phyloP scores from a whole-genome alignment of 768 basidiomycete species.

The Suillus fuscotomentosus region DNA sequence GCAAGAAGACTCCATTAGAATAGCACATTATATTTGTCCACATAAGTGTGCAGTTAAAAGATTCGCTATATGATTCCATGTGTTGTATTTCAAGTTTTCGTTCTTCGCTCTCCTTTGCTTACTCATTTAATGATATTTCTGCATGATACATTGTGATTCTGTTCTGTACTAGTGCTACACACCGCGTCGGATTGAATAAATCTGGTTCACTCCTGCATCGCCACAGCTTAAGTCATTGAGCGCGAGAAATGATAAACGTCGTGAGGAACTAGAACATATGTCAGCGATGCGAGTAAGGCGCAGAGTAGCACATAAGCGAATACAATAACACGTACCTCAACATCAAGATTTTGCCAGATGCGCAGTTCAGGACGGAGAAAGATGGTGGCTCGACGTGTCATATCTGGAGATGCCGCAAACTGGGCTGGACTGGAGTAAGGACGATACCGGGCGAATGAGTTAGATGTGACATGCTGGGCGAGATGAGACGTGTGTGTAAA shows the following conservation, averaged over 20 bases:
- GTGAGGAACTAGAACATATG: conserved; percentile 71
- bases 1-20: too few relatives aligned
- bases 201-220: too few relatives aligned
- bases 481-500: conserved; percentile 2
- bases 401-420: conserved; percentile 73
- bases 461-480: conserved; percentile 85
- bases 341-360: conserved; percentile 87
- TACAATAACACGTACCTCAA: conserved; percentile 58
- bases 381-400: conserved; percentile 70
- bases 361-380: conserved; percentile 85
- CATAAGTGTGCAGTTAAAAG: too few relatives aligned
- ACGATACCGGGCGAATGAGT: conserved; percentile 80
- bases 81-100: too few relatives aligned
- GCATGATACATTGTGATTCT: too few relatives aligned
- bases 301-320: conserved; percentile 7
- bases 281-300: conserved; percentile 15
- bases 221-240: too few relatives aligned
- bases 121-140: too few relatives aligned
- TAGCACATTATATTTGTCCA: too few relatives aligned
- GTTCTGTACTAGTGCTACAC: too few relatives aligned
- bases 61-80: too few relatives aligned
- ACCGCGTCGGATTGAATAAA: too few relatives aligned
- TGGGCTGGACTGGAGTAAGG: conserved; percentile 80
- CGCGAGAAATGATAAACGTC: conserved; percentile 47
- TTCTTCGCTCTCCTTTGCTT: too few relatives aligned